Base-by-base conservation (phyloP, 2,329 filamentous ascomycete genomes). In the Coniella lustricola region DNA sequence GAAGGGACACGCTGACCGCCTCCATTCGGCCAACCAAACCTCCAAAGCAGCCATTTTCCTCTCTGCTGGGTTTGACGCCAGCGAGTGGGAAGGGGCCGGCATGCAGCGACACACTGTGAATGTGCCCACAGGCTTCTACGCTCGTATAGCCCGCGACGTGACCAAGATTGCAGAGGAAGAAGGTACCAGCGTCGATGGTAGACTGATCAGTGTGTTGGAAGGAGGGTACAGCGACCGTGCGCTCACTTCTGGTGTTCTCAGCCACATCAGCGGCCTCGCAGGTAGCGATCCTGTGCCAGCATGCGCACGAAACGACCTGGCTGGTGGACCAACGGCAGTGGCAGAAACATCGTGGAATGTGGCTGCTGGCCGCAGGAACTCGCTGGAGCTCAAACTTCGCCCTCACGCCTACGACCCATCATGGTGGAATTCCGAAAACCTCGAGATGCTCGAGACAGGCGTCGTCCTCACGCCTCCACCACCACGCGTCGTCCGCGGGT, bases 41-140 rank as follows among this genome's bases (percentile, higher is more conserved):
- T 85, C 90, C 3, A 91, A 85, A 59, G 87, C 87, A 2, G 91
- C 88, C 31, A 90, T 98, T 39, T 98, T 98, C 68, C 70, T 98
- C 43, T 97, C 91, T 39, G 90, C 93, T 2, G 94, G 93, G 0
- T 98, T 98, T 56, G 93, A 98, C 67, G 93, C 93, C 3, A 96
- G 90, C 61, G 90, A 98, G 63, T 94, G 87, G 82, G 93, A 98
- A 64, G 83, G 86, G 16, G 74, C 79, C 3, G 89, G 88, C 3
- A 98, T 98, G 93, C 93, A 98, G 66, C 79, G 93, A 40, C 93
- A 98, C 66, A 85, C 87, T 50, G 90, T 95, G 59, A 95, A 95
- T 60, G 93, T 98, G 2, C 91, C 93, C 0, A 98, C 91, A 0
- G 88, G 91, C 46, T 98, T 98, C 63, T 98, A 97, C 62, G 93